These are phyloP conservation scores for Exophiala spinifera DNA, from an alignment of 2,329 filamentous ascomycete species.

Conservation along the genomic window DNA sequence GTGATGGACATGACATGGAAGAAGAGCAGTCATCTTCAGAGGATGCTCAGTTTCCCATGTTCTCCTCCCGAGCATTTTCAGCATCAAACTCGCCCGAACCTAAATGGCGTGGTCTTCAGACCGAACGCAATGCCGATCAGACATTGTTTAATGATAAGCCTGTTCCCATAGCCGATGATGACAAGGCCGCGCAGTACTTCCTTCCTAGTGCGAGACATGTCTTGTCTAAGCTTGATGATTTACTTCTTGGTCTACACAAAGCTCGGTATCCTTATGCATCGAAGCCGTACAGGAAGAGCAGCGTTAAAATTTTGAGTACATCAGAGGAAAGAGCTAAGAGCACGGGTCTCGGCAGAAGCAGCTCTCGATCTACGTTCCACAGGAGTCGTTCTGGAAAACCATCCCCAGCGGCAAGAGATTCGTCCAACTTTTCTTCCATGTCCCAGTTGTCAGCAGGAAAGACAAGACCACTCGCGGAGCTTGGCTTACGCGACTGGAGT, in stretches of 20 bases:
- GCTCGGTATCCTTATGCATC: conserved; percentile 53
- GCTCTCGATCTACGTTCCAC: conserved; percentile 1
- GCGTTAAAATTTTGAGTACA: conserved; percentile 3
- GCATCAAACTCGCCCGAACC: conserved; percentile 5
- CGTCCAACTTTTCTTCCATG: conserved; percentile 6
- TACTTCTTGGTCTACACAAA: conserved; percentile 69
- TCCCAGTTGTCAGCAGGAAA: not conserved
- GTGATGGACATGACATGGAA: not conserved
- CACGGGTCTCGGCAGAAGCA: conserved; percentile 1
- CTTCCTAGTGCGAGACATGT: conserved; percentile 68
- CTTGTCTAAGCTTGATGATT: conserved; percentile 64
- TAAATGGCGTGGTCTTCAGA: conserved; percentile 5
- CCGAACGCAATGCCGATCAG: conserved; percentile 21
- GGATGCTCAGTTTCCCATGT: conserved; percentile 9
- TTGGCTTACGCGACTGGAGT: conserved; percentile 70
- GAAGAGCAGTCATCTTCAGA: not conserved
- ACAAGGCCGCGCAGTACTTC: conserved; percentile 61
- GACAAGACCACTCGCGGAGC: conserved; percentile 17
- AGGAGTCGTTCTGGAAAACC: conserved; percentile 1
- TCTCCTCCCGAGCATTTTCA: conserved; percentile 15
- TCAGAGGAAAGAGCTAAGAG: not conserved
- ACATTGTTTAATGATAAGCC: conserved; percentile 38
- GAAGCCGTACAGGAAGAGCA: conserved; percentile 14
- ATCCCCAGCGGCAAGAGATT: conserved; percentile 5
- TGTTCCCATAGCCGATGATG: conserved; percentile 67